Base-by-base conservation (phyloP, 2,329 filamentous ascomycete species). In the Aspergillus ibericus region DNA sequence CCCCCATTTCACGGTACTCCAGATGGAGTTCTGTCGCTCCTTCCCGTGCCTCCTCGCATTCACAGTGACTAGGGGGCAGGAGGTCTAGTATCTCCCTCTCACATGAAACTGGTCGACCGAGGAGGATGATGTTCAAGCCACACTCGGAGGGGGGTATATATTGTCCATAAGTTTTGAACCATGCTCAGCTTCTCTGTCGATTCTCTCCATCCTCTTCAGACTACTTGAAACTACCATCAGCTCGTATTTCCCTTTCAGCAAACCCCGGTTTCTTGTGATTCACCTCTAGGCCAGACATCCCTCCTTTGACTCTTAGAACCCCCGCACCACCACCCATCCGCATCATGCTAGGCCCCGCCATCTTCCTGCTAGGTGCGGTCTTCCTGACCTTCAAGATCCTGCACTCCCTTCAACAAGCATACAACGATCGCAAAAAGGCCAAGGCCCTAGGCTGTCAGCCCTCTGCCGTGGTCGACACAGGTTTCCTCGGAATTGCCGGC, bases 401-500 rank as follows among this genome's bases (percentile, higher is more conserved):
- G 22, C 65, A 61, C 32, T 64, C 63, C 57, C 36, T 72, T 27
- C 58, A 55, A 4, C 64, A 68, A 22, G 53, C 62, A 18, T 59
- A 66, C 49, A 59, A 64, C 9, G 67, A 68, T 40, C 66, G 64
- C 53, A 63, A 59, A 58, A 63, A 66, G 22, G 60, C 71, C 22
- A 68, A 69, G 55, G 61, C 68, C 8, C 62, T 68, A 40, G 48
- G 64, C 47, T 74, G 72, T 20, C 58, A 72, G 15, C 64, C 67
- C 16, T 50, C 67, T 5, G 7, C 60, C 0, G 8, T 35, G 9
- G 60, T 65, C 1, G 13, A 42, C 1, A 52, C 66, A 0, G 56
- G 47, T 1, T 61, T 69, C 38, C 62, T 68, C 7, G 72, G 72
- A 0, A 66, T 74, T 25, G 60, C 64, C 0, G 55, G 56, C 0